These are phyloP conservation scores for Stellera chamaejasme DNA, from an alignment of 345 rosid genomes.

Conservation along the genomic window DNA sequence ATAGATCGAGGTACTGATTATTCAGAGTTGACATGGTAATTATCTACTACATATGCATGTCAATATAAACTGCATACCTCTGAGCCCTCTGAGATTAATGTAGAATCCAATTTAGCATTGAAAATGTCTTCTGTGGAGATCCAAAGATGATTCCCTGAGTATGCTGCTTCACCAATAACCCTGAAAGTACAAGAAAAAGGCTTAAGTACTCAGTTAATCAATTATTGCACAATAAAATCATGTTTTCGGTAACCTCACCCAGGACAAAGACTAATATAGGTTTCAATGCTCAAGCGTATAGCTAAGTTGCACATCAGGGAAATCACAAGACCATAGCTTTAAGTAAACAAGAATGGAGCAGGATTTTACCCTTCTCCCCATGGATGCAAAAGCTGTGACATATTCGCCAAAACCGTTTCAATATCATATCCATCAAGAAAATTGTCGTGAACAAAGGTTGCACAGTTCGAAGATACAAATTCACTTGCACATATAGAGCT, in stretches of 20 bases:
- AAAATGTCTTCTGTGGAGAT: conserved; percentile 27
- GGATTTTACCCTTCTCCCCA: conserved; percentile 50
- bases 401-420: conserved; percentile 25
- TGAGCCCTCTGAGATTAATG: conserved; percentile 26
- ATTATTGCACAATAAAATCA: too few species aligned
- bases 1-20: background rate
- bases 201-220: too few species aligned
- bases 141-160: conserved; percentile 37
- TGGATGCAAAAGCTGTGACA: conserved; percentile 31
- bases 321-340: too few species aligned
- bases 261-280: too few species aligned
- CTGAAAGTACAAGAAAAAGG: conserved; percentile 18
- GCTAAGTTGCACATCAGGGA: too few species aligned
- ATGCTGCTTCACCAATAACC: conserved; percentile 46
- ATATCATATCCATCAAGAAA: conserved; percentile 22
- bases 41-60: background rate
- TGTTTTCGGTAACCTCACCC: too few species aligned
- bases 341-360: conserved; percentile 2
- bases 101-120: conserved; percentile 10
- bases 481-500: conserved; percentile 15
- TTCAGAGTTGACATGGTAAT: background rate
- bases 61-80: conserved; percentile 23
- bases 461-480: conserved; percentile 14
- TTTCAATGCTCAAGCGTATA: too few species aligned
- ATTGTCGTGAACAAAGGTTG: conserved; percentile 7